These are phyloP conservation scores for Mortierella claussenii DNA, from an alignment of 192 early-diverging fungal species.

Conservation along the genomic window DNA sequence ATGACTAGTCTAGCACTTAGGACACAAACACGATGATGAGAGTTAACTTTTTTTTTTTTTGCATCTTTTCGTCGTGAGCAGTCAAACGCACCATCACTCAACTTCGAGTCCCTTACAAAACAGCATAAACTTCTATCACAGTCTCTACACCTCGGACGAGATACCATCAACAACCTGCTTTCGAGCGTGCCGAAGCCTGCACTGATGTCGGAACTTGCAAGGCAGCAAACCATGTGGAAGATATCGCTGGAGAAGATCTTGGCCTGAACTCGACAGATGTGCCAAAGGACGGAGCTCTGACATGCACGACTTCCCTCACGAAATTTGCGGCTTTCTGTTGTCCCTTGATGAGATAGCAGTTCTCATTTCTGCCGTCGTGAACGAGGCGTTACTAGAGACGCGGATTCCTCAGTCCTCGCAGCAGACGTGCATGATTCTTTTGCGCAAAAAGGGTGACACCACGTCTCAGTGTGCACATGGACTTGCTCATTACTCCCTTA, in stretches of 20 bases:
- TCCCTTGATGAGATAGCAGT: neutral
- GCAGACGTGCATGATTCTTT: constrained; percentile 32
- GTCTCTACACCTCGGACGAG: constrained; percentile 14
- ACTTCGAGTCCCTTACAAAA: neutral
- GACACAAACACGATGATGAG: neutral
- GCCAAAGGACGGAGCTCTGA: neutral
- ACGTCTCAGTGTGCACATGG: neutral
- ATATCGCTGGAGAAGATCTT: neutral
- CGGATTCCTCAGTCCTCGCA: constrained; percentile 8
- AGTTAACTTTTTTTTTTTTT: constrained; percentile 29
- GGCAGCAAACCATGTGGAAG: neutral
- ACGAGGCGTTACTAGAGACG: neutral
- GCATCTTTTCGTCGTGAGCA: constrained; percentile 1
- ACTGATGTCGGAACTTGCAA: neutral
- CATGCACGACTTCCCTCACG: constrained; percentile 1
- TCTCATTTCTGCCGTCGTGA: neutral
- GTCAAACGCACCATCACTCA: constrained; percentile 15
- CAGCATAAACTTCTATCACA: constrained; percentile 1
- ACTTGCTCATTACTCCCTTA: neutral
- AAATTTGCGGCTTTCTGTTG: neutral
- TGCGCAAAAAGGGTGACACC: constrained; percentile 24
- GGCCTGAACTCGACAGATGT: neutral
- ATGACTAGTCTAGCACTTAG: neutral
- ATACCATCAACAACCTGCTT: constrained; percentile 5
- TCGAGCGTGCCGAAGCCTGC: neutral